Percentiles rank a stretch among this genome's conserved stretches.
Conservation (phyloP, 1,284 basidiomycete genomes). For the Pseudozyma tsukubaensis region DNA sequence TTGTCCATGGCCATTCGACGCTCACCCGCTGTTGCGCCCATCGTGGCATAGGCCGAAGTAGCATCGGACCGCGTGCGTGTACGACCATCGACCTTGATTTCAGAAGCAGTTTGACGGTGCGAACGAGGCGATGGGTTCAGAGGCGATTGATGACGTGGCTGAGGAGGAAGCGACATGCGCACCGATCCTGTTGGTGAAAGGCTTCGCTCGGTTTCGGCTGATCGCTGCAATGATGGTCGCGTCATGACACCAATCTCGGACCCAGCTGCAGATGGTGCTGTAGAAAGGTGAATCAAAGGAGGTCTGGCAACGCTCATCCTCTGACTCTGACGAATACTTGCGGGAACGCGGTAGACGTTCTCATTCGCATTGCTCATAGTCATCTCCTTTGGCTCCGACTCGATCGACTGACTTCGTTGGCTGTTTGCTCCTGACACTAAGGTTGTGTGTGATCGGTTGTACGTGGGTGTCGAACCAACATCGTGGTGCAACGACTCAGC, state of each 20-base stretch:
- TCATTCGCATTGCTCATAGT: background rate
- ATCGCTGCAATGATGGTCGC: constrained; percentile 19
- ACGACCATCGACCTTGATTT: constrained; percentile 7
- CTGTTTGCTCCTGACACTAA: constrained; percentile 29
- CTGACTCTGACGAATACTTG: constrained; percentile 30
- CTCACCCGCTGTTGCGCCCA: constrained; percentile 11
- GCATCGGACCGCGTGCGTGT: constrained; percentile 29
- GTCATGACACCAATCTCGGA: constrained; percentile 5
- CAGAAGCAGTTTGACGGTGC: constrained; percentile 22
- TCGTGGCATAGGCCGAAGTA: constrained; percentile 7
- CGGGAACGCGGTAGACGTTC: constrained; percentile 13
- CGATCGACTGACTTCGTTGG: constrained; percentile 28
- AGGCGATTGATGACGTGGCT: constrained; percentile 25
- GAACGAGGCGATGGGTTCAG: constrained; percentile 22
- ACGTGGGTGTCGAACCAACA: background rate
- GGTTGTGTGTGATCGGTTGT: constrained; percentile 30
- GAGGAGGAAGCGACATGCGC: constrained; percentile 25
- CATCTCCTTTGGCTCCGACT: constrained; percentile 15
- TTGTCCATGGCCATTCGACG: constrained; percentile 9
- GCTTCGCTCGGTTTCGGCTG: constrained; percentile 27
- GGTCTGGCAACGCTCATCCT: constrained; percentile 29
- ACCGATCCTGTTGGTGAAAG: constrained; percentile 18
- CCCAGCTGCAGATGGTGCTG: constrained; percentile 11
- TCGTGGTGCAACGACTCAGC: constrained; percentile 5
- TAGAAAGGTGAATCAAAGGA: constrained; percentile 38